phyloP scores from a whole-genome alignment of 768 basidiomycete genomes.

The Lenzites betulinus region DNA sequence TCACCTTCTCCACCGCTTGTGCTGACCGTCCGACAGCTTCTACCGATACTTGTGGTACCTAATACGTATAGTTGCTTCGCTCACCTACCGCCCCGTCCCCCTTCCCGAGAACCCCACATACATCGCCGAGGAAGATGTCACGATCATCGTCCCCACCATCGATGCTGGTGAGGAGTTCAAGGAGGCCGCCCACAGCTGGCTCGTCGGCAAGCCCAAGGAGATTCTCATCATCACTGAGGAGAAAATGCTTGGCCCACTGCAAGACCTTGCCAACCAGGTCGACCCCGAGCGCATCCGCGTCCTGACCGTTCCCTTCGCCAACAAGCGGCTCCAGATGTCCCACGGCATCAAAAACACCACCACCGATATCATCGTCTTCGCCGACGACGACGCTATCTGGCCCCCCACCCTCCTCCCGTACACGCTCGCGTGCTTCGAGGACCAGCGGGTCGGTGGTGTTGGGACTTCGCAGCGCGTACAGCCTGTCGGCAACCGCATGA shows the following conservation, averaged over 20 bases:
- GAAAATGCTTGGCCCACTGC: conserved; percentile 86
- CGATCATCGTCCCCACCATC: conserved; percentile 94
- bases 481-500: conserved; percentile 75
- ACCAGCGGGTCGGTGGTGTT: conserved; percentile 90
- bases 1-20: background rate
- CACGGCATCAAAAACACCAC: conserved; percentile 90
- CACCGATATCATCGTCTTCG: conserved; percentile 93
- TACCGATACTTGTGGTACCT: conserved; percentile 94
- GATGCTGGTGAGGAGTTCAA: conserved; percentile 96
- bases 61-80: conserved; percentile 79
- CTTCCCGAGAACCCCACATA: conserved; percentile 91
- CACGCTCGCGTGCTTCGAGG: conserved; percentile 90
- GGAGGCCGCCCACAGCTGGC: conserved; percentile 90
- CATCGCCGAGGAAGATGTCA: conserved; percentile 88
- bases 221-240: conserved; percentile 81
- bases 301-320: conserved; percentile 88
- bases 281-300: conserved; percentile 84
- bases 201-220: conserved; percentile 88
- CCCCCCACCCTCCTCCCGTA: conserved; percentile 88
- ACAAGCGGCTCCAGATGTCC: conserved; percentile 92
- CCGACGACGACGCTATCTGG: conserved; percentile 97
- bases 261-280: conserved; percentile 86
- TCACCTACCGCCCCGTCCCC: conserved; percentile 85
- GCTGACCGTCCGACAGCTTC: conserved; percentile 53
- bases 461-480: conserved; percentile 91